Percentiles rank a stretch among this genome's conserved stretches.
These are phyloP conservation scores for Nakataea oryzae DNA, from an alignment of 2,329 filamentous ascomycete genomes.

Conservation along the genomic window DNA sequence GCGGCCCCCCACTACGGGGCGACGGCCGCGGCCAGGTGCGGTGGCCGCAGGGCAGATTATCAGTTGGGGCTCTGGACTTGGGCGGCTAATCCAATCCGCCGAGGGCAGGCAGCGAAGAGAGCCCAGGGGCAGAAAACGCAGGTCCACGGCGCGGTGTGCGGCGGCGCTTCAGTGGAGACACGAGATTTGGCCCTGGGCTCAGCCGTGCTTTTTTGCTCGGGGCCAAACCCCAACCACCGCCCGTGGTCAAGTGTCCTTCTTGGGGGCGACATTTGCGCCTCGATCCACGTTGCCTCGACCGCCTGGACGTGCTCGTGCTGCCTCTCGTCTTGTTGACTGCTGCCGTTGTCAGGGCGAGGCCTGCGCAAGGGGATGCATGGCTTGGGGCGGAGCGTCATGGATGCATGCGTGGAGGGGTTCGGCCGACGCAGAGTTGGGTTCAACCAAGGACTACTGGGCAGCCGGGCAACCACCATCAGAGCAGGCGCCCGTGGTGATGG, in stretches of 20 bases:
- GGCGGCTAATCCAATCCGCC: no score
- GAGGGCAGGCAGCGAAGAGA: background rate
- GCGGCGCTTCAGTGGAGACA: background rate
- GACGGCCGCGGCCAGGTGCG: background rate
- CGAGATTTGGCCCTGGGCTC: background rate
- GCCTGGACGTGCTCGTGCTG: no score
- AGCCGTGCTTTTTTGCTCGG: no score
- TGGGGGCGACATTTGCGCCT: background rate
- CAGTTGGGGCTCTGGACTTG: background rate
- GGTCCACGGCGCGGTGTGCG: background rate
- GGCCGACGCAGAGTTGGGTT: no score
- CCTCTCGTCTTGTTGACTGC: no score
- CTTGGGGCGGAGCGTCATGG: no score
- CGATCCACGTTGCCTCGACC: background rate
- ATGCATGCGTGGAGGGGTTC: no score
- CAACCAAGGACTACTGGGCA: no score
- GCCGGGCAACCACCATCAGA: no score
- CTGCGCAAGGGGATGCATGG: no score
- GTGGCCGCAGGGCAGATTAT: background rate
- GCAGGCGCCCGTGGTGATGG: no score
- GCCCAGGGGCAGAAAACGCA: background rate
- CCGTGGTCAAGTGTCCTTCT: background rate
- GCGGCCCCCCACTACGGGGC: background rate
- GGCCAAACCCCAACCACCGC: no score
- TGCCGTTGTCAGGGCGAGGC: background rate